Percentiles rank a stretch among this genome's conserved stretches.
Conservation (phyloP, 192 early-diverging fungal genomes). For the Kickxella alabastrina region DNA sequence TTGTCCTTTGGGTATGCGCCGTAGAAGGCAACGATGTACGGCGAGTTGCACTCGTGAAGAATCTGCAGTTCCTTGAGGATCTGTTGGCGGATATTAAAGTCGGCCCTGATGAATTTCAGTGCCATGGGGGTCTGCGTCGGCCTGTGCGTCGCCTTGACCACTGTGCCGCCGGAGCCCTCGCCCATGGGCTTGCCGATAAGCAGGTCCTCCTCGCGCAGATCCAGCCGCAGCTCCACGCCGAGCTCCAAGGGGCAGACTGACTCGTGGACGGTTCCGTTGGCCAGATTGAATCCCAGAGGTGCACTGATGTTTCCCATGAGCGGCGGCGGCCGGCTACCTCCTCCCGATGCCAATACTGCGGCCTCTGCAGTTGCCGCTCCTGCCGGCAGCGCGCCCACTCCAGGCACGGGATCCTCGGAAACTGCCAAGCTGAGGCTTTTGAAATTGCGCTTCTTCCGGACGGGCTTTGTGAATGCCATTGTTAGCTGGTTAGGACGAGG, state of each 20-base stretch:
- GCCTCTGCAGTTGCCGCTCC: constrained; percentile 8
- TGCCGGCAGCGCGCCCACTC: constrained; percentile 3
- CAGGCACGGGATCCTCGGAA: constrained; percentile 14
- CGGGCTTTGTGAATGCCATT: constrained; percentile 44
- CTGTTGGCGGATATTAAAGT: constrained; percentile 74
- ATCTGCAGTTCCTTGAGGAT: constrained; percentile 94
- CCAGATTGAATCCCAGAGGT: constrained; percentile 3
- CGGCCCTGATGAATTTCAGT: constrained; percentile 71
- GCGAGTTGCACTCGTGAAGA: constrained; percentile 91
- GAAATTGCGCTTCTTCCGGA: constrained; percentile 54
- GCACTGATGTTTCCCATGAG: constrained; percentile 13
- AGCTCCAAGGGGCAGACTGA: constrained; percentile 54
- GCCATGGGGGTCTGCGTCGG: constrained; percentile 93
- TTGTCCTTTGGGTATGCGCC: constrained; percentile 86
- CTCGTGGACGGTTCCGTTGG: constrained; percentile 16
- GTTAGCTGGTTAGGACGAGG: too few species aligned
- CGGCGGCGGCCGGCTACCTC: constrained; percentile 1
- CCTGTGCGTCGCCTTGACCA: constrained; percentile 77
- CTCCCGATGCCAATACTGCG: not conserved
- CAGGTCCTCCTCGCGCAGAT: constrained; percentile 80
- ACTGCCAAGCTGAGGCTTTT: constrained; percentile 47
- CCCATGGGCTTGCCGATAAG: constrained; percentile 75
- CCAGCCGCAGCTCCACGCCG: constrained; percentile 68
- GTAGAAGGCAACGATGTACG: constrained; percentile 95
- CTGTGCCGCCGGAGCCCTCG: constrained; percentile 89